Evolutionary conservation across 116 monocot species (phyloP).

Genomic region (Trichopus zeylanicus): DNA sequence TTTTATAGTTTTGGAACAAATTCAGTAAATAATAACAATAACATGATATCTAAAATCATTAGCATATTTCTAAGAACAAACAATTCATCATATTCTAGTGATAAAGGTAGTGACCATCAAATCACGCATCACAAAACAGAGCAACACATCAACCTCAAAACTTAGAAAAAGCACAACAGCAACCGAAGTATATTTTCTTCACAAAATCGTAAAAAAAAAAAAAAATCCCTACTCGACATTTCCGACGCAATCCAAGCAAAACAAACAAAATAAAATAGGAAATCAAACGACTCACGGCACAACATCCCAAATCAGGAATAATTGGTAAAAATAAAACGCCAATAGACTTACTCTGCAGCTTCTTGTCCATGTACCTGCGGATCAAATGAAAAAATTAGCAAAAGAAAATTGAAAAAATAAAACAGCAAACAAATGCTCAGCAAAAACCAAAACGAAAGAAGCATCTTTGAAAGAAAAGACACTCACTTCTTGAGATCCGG

Average conservation of each 20-base stretch:
- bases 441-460: neutral
- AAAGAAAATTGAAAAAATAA: neutral
- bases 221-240: neutral
- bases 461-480: neutral
- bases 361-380: constrained; percentile 18
- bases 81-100: no score
- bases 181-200: no score
- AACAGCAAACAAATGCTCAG: neutral
- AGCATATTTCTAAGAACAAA: no score
- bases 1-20: no score
- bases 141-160: no score
- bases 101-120: no score
- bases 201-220: neutral
- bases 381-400: neutral
- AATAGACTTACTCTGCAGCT: constrained; percentile 9
- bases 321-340: neutral
- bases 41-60: no score
- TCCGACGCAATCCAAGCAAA: neutral
- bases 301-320: neutral
- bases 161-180: no score
- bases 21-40: no score
- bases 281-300: neutral
- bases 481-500: constrained; percentile 18
- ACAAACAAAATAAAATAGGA: neutral
- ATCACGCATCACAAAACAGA: no score